Evolutionary conservation across 768 basidiomycete genomes (phyloP), one percentile per base, ranked within the genome.

Genomic region (Auriscalpium microsporum): DNA sequence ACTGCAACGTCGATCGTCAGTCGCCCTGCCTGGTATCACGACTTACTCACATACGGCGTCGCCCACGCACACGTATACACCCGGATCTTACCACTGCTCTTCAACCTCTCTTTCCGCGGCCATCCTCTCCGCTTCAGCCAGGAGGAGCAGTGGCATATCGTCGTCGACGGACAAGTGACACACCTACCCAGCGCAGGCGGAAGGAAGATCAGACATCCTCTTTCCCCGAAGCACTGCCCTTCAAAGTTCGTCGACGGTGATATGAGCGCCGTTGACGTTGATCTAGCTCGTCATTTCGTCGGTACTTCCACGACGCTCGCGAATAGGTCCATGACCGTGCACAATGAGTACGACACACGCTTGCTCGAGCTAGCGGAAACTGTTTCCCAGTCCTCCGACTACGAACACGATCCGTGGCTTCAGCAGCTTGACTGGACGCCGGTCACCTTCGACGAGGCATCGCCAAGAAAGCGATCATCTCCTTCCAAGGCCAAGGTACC

Each of bases 111-210:
- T 0, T 89, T 78, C 58, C 77, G 85, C 45, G 80, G 78, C 0
- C 67, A 78, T 57, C 86, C 87, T 1, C 64, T 94, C 40, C 73
- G 67, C 10, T 85, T 79, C 58, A 74, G 74, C 23, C 56, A 65
- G 4, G 68, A 76, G 19, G 77, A 85, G 35, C 77, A 81, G 10
- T 97, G 93, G 92, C 82, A 87, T 66, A 83, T 78, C 61, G 21
- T 76, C 28, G 62, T 60, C 19, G 69, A 66, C 28, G 70, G 67
- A 1, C 52, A 67, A 17, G 58, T 75, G 16, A 56, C 58, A 16
- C 74, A 72, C n/a, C 65, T 81, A 7, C 72, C 75, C 9, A 80
- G 75, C 1, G 68, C 76, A 1, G 70, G 67, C 8, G 70, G 71
- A 17, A 69, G 61, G n/a, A 80, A 78, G 56, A 74, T 75, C 40